phyloP scores from a whole-genome alignment of 345 rosid genomes.

The Populus simonii region DNA sequence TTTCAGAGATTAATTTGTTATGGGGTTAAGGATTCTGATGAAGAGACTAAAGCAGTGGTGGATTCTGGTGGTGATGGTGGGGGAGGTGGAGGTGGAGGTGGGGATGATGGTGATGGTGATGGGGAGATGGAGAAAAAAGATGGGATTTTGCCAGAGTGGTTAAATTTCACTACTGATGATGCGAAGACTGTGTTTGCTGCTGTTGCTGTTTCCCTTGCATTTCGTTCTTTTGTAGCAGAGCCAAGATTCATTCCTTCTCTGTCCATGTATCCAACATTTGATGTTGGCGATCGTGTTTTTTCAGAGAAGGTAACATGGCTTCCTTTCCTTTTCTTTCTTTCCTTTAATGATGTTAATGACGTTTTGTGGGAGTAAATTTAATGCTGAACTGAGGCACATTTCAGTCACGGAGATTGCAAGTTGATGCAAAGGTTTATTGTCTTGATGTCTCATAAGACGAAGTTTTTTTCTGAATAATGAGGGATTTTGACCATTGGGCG shows the following conservation, averaged over 20 bases:
- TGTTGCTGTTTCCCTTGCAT: slow-evolving; percentile 68
- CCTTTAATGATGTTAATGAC: background rate
- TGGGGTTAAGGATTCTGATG: slow-evolving; percentile 54
- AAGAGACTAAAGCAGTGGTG: slow-evolving; percentile 38
- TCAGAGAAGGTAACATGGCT: slow-evolving; percentile 74
- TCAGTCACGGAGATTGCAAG: background rate
- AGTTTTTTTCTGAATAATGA: too few relatives aligned
- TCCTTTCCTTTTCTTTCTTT: background rate
- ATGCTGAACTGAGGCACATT: background rate
- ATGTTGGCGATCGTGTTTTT: slow-evolving; percentile 88
- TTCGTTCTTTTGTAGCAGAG: slow-evolving; percentile 82
- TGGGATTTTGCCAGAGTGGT: slow-evolving; percentile 78
- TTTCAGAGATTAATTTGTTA: slow-evolving; percentile 24
- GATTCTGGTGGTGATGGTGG: slow-evolving; percentile 31
- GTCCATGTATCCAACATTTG: slow-evolving; percentile 99
- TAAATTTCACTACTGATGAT: slow-evolving; percentile 65
- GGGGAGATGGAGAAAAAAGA: slow-evolving; percentile 39
- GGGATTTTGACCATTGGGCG: too few relatives aligned
- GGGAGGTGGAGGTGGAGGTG: slow-evolving; percentile 17
- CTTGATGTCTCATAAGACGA: too few relatives aligned
- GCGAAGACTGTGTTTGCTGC: slow-evolving; percentile 80
- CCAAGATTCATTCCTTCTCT: slow-evolving; percentile 93
- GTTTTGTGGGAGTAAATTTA: background rate
- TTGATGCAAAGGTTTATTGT: background rate
- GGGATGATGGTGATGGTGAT: slow-evolving; percentile 35